A percentile compares a stretch with the other conserved stretches of the same genome.
phyloP scores from a whole-genome alignment of 78 protist species.

The Dictyostelium firmibasis region DNA sequence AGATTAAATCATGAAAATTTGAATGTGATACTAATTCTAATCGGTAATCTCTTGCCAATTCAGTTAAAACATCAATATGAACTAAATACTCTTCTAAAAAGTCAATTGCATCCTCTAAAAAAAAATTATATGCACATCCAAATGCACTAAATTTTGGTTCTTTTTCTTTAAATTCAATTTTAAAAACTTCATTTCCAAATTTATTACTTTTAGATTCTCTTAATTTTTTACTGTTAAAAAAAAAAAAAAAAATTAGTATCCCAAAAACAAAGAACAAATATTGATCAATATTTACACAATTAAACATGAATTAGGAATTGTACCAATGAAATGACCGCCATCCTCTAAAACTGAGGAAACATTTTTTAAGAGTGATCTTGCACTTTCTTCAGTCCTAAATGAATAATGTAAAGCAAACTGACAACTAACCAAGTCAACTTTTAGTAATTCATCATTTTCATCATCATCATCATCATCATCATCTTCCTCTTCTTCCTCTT shows the following conservation, averaged over 20 bases:
- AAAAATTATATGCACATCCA: constrained; percentile 74
- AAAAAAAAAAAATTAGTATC: background rate
- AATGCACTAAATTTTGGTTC: constrained; percentile 52
- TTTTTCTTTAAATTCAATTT: constrained; percentile 41
- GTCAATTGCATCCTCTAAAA: constrained; percentile 70
- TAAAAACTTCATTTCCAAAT: constrained; percentile 68
- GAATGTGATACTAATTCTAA: constrained; percentile 55
- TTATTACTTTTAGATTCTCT: constrained; percentile 10
- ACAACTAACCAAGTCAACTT: constrained; percentile 86
- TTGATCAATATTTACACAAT: constrained; percentile 51
- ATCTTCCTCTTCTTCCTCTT: background rate
- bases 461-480: background rate
- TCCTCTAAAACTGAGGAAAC: constrained; percentile 64
- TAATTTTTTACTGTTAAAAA: constrained; percentile 49
- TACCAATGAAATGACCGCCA: constrained; percentile 79
- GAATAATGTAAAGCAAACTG: constrained; percentile 90
- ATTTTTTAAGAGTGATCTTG: constrained; percentile 68
- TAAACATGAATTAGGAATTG: constrained; percentile 65
- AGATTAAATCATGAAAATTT: constrained; percentile 36
- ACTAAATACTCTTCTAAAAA: constrained; percentile 65
- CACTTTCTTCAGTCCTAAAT: constrained; percentile 79
- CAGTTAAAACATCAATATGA: constrained; percentile 34
- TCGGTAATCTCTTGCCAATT: constrained; percentile 47
- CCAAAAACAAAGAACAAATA: background rate
- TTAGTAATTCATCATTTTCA: background rate